phyloP scores from a whole-genome alignment of 495 filamentous ascomycete genomes.

The Lasiosphaeris hirsuta region DNA sequence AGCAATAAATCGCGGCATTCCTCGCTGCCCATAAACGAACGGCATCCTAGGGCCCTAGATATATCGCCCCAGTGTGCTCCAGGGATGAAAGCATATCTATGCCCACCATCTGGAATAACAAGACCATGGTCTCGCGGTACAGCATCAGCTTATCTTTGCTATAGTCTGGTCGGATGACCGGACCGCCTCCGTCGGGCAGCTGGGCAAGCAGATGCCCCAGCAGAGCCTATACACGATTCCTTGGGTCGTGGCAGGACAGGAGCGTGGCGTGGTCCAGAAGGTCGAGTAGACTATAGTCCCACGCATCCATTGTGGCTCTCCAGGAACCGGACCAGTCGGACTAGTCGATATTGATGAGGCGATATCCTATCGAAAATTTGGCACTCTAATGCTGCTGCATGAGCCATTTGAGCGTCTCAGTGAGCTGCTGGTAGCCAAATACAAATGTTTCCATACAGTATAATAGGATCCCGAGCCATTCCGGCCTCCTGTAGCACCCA shows the following conservation, averaged over 20 bases:
- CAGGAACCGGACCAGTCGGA: background rate
- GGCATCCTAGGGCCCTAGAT: no score
- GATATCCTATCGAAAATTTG: background rate
- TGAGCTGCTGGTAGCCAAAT: background rate
- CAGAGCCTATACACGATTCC: slow-evolving; percentile 2
- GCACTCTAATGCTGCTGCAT: background rate
- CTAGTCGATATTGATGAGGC: background rate
- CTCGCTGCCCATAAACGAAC: no score
- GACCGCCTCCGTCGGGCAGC: background rate
- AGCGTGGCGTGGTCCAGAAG: background rate
- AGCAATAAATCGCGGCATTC: no score
- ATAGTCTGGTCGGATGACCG: background rate
- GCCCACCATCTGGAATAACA: background rate
- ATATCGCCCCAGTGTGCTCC: background rate
- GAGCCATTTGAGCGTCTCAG: background rate
- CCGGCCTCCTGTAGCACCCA: slow-evolving; percentile 5
- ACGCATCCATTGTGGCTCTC: background rate
- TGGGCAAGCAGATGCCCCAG: slow-evolving; percentile 3
- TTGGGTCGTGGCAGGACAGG: background rate
- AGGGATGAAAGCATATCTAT: background rate
- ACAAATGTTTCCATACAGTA: background rate
- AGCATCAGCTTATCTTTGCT: background rate
- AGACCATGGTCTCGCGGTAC: background rate
- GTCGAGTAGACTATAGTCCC: background rate
- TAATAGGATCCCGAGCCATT: background rate